Evolutionary conservation across 2,329 filamentous ascomycete genomes (phyloP).

Genomic region (Paecilomyces sp.): DNA sequence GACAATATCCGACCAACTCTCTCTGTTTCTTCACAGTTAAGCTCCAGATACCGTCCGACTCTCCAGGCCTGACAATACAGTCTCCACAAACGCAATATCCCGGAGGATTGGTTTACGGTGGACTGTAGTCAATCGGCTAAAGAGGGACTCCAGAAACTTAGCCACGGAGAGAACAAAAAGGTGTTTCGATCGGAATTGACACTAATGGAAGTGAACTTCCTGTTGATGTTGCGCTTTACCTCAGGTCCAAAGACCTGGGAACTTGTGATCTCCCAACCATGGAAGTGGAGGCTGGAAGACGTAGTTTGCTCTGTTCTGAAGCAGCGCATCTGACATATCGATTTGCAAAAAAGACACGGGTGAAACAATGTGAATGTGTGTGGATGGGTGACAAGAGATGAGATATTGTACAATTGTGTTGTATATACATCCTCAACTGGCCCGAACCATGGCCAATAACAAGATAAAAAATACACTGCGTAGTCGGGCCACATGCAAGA

Average conservation of each 20-base stretch:
- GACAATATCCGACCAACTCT: background rate
- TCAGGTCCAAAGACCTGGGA: conserved; percentile 15
- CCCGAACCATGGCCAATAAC: conserved; percentile 5
- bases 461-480: conserved; percentile 9
- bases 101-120: background rate
- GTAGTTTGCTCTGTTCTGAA: conserved; percentile 44
- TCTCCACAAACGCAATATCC: background rate
- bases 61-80: background rate
- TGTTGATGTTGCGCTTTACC: conserved; percentile 44
- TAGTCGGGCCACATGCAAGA: background rate
- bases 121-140: conserved; percentile 12
- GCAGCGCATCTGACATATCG: conserved; percentile 35
- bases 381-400: background rate
- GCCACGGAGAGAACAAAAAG: background rate
- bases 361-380: background rate
- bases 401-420: conserved; percentile 17
- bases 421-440: conserved; percentile 11
- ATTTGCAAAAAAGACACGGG: background rate
- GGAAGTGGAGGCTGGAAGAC: conserved; percentile 39
- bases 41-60: conserved; percentile 1
- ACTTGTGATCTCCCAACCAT: conserved; percentile 49
- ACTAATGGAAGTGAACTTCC: conserved; percentile 15
- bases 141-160: background rate
- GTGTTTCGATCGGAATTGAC: background rate
- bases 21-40: conserved; percentile 7